A percentile compares a stretch with the other conserved stretches of the same genome.
phyloP scores from a whole-genome alignment of 345 rosid genomes.

The Eucalyptus cloeziana region DNA sequence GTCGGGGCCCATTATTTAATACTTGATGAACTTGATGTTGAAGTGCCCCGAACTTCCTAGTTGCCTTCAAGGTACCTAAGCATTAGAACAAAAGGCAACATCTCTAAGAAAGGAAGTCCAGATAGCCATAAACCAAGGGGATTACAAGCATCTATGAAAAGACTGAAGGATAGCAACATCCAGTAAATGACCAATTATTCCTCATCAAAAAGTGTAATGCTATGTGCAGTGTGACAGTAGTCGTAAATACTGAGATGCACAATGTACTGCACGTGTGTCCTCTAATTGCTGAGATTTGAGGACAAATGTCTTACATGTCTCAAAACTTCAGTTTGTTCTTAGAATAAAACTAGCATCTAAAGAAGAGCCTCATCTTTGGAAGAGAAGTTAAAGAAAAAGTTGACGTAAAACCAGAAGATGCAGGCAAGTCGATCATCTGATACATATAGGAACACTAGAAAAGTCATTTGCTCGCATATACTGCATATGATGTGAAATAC shows the following conservation, averaged over 20 bases:
- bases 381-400: background rate
- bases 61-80: conserved; percentile 68
- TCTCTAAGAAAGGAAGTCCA: background rate
- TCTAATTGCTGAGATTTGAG: background rate
- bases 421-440: background rate
- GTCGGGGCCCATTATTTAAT: conserved; percentile 52
- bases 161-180: background rate
- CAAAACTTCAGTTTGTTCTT: background rate
- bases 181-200: background rate
- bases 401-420: background rate
- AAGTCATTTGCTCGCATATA: background rate
- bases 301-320: background rate
- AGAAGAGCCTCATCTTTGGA: background rate
- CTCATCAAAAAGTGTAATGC: background rate
- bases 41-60: conserved; percentile 60
- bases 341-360: background rate
- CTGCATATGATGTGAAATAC: background rate
- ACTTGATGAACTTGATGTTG: conserved; percentile 56
- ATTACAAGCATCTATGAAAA: background rate
- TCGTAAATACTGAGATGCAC: background rate
- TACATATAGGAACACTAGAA: background rate
- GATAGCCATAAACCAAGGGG: background rate
- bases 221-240: background rate
- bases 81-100: background rate
- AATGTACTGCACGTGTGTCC: background rate